A percentile compares a stretch with the other conserved stretches of the same genome.
Conservation (phyloP, 169 alveolate species). For the Cryptosporidium parvum region DNA sequence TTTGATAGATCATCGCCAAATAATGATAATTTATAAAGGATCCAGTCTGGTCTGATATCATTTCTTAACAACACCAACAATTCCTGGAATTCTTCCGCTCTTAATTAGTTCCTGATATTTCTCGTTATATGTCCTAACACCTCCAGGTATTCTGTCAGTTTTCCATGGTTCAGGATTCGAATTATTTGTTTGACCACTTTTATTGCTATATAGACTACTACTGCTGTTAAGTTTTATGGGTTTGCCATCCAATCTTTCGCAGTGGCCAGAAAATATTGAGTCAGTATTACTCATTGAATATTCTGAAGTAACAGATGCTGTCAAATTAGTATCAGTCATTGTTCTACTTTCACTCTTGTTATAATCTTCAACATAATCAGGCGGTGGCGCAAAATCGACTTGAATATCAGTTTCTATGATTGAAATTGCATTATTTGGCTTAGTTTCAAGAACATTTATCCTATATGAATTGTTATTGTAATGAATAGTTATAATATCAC, state of each 20-base stretch:
- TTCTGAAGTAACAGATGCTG: conserved; percentile 28
- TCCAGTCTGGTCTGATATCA: neutral
- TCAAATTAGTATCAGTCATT: conserved; percentile 46
- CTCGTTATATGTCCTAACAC: conserved; percentile 78
- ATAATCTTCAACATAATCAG: conserved; percentile 70
- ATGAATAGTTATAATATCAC: conserved; percentile 91
- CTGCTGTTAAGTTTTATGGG: conserved; percentile 38
- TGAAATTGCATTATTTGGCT: conserved; percentile 92
- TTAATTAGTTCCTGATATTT: conserved; percentile 84
- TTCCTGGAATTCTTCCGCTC: conserved; percentile 83
- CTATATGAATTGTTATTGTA: conserved; percentile 89
- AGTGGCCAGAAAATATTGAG: conserved; percentile 41
- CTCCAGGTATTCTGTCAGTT: conserved; percentile 45
- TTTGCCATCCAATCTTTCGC: conserved; percentile 66
- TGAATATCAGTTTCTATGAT: conserved; percentile 95
- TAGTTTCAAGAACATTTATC: conserved; percentile 89
- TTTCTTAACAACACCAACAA: conserved; percentile 71
- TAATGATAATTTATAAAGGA: conserved; percentile 10
- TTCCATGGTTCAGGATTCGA: conserved; percentile 56
- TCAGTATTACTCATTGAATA: conserved; percentile 1
- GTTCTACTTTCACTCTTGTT: conserved; percentile 2
- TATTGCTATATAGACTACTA: neutral
- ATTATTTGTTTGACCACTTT: neutral
- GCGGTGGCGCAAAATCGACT: conserved; percentile 93
- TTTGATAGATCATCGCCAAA: conserved; percentile 68